Evolutionary conservation across 169 alveolate species (phyloP).

Genomic region (Toxoplasma gondii): DNA sequence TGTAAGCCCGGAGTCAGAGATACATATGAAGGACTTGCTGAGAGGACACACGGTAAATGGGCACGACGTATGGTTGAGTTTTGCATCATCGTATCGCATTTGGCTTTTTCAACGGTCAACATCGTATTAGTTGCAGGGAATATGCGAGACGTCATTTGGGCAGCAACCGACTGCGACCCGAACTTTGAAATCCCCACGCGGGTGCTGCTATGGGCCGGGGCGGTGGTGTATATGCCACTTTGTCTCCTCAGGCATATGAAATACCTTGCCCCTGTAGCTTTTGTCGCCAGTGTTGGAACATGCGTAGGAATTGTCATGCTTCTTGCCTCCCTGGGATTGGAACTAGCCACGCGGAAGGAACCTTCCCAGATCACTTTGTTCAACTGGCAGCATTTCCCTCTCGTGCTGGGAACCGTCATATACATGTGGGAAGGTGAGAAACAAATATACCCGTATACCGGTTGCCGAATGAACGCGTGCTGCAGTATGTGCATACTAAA

Average conservation of each 20-base stretch:
- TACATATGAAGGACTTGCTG: background rate
- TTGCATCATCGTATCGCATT: background rate
- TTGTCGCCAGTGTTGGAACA: slow-evolving; percentile 4
- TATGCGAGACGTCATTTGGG: background rate
- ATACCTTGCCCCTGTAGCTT: background rate
- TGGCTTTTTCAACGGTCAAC: background rate
- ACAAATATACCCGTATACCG: too few relatives aligned
- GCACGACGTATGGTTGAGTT: background rate
- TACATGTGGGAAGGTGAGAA: slow-evolving; percentile 14
- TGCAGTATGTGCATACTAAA: background rate
- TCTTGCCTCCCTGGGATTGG: background rate
- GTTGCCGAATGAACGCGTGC: background rate
- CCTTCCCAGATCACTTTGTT: background rate
- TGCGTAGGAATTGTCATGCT: background rate
- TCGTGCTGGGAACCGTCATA: background rate
- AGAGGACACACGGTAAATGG: background rate
- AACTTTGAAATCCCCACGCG: background rate
- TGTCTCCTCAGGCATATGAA: background rate
- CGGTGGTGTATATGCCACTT: background rate
- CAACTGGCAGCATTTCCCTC: background rate
- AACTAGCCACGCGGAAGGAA: background rate
- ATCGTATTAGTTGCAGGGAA: background rate
- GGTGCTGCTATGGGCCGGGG: background rate
- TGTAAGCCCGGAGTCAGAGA: background rate
- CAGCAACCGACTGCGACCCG: slow-evolving; percentile 11